Percentiles rank a stretch among this genome's conserved stretches.
Evolutionary conservation across 108 stramenopile species (phyloP).

Genomic region (Skeletonema costatum): DNA sequence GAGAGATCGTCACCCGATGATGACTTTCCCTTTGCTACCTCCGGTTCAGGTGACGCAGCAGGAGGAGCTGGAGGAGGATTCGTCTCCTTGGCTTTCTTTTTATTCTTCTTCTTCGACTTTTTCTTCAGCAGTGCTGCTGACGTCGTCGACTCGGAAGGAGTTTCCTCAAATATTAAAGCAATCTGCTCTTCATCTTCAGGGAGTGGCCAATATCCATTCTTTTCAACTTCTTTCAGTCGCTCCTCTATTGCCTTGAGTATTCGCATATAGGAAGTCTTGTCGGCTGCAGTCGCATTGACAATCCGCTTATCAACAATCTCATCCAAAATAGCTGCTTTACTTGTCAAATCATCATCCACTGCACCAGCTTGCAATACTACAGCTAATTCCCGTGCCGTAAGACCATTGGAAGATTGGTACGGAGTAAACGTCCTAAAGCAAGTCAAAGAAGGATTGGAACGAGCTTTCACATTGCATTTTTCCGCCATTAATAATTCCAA

Average conservation of each 20-base stretch:
- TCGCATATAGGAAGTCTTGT: constrained; percentile 43
- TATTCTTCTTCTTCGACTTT: constrained; percentile 67
- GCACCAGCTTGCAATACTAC: constrained; percentile 40
- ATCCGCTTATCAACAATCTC: constrained; percentile 54
- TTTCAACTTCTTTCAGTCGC: constrained; percentile 57
- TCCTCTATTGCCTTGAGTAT: constrained; percentile 38
- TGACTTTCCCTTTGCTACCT: not conserved
- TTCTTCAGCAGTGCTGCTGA: constrained; percentile 15
- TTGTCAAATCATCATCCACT: constrained; percentile 51
- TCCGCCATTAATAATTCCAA: constrained; percentile 64
- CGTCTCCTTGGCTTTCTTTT: constrained; percentile 57
- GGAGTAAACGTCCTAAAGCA: constrained; percentile 45
- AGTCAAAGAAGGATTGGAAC: constrained; percentile 59
- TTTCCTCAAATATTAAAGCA: not conserved
- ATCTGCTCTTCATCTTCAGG: constrained; percentile 11
- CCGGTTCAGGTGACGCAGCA: constrained; percentile 19
- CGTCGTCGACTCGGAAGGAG: not conserved
- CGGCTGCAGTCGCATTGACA: constrained; percentile 33
- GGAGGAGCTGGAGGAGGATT: constrained; percentile 8
- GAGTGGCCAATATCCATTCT: constrained; percentile 61
- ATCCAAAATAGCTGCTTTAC: constrained; percentile 62
- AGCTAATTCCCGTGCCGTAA: constrained; percentile 68
- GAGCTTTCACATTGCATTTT: constrained; percentile 43
- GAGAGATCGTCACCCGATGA: constrained; percentile 19
- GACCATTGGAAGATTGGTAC: constrained; percentile 37